These are phyloP conservation scores for Colletotrichum spaethianum DNA, from an alignment of 2,329 filamentous ascomycete genomes.

Conservation along the genomic window DNA sequence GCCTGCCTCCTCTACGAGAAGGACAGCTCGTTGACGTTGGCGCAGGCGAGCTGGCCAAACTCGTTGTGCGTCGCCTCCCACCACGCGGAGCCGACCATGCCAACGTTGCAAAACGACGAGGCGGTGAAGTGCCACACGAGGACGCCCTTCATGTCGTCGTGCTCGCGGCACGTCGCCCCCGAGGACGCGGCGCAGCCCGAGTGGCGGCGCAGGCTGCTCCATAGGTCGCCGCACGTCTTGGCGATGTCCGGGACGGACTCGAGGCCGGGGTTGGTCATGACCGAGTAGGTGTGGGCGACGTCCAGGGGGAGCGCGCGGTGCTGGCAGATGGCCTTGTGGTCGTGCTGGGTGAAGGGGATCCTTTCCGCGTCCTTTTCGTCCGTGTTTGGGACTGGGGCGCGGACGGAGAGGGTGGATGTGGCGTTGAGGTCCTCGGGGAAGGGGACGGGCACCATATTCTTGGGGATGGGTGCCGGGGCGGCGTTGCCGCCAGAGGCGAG, in stretches of 20 bases:
- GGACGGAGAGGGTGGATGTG: background rate
- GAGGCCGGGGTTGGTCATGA: background rate
- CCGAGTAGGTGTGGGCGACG: background rate
- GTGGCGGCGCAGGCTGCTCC: background rate
- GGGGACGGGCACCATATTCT: background rate
- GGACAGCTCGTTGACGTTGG: background rate
- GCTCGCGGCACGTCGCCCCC: background rate
- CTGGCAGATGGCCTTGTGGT: background rate
- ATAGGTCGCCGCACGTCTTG: background rate
- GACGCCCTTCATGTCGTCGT: background rate
- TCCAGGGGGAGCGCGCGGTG: accelerated
- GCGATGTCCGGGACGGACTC: background rate
- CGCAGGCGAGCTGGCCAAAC: background rate
- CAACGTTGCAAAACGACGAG: background rate
- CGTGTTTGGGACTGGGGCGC: background rate
- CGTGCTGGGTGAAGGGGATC: background rate
- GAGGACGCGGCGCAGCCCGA: background rate
- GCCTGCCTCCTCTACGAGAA: background rate
- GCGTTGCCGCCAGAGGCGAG: background rate
- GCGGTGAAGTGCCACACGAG: background rate
- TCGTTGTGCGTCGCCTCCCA: background rate
- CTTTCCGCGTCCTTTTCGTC: accelerated
- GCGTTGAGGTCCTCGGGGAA: background rate
- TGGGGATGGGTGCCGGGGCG: background rate
- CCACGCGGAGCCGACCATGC: conserved; percentile 1